Percentiles rank a stretch among this genome's conserved stretches.
Conservation (phyloP, 139 green algal genomes). For the Trebouxia sp. region DNA sequence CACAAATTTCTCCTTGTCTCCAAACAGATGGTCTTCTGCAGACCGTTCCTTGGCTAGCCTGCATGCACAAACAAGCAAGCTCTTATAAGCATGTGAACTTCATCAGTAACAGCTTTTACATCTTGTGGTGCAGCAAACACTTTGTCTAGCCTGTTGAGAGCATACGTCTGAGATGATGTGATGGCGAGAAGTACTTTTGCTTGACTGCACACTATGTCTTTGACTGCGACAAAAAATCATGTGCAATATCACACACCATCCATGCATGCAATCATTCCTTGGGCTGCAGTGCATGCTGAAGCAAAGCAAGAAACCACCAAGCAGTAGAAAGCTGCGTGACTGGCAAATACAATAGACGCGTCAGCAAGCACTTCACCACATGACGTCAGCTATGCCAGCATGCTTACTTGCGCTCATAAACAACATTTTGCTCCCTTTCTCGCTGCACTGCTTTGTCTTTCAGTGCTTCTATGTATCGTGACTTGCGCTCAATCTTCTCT, state of each 20-base stretch:
- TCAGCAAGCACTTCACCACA: background rate
- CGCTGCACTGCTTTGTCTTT: constrained; percentile 82
- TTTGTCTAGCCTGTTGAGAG: too few species aligned
- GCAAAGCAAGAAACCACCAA: too few species aligned
- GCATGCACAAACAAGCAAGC: too few species aligned
- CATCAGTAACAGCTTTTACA: too few species aligned
- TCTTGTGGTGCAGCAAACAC: too few species aligned
- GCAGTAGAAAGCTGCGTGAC: too few species aligned
- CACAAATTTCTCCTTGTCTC: constrained; percentile 94
- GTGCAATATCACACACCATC: background rate
- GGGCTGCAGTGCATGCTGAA: too few species aligned
- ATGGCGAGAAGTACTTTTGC: too few species aligned
- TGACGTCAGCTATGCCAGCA: background rate
- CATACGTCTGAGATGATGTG: too few species aligned
- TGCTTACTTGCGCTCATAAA: constrained; percentile 66
- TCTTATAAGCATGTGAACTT: too few species aligned
- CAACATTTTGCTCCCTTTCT: constrained; percentile 83
- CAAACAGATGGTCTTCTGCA: constrained; percentile 89
- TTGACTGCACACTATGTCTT: too few species aligned
- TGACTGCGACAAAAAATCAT: background rate
- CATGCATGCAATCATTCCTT: background rate
- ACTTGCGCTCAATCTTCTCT: constrained; percentile 67
- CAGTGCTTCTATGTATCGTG: constrained; percentile 77
- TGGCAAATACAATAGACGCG: too few species aligned
- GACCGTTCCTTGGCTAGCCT: constrained; percentile 73